A percentile compares a stretch with the other conserved stretches of the same genome.
Evolutionary conservation across 768 basidiomycete species (phyloP).

Genomic region (Psilocybe sp.): DNA sequence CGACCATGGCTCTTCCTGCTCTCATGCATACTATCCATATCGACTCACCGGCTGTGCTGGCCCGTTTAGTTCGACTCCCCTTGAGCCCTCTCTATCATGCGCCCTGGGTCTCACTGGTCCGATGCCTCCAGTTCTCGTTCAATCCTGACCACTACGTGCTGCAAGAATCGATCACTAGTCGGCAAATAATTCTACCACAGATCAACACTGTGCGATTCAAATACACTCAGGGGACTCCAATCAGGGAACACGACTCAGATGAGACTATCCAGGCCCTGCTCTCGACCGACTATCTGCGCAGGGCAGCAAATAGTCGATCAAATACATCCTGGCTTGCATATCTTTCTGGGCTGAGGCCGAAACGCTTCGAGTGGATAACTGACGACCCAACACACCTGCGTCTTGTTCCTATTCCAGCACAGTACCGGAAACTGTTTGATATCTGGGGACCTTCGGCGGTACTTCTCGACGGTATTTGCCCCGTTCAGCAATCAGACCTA

Average conservation of each 20-base stretch:
- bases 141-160: constrained; percentile 6
- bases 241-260: not conserved
- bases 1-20: constrained; percentile 11
- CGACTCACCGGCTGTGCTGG: constrained; percentile 9
- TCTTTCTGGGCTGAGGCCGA: constrained; percentile 13
- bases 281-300: constrained; percentile 10
- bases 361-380: constrained; percentile 18
- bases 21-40: constrained; percentile 13
- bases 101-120: constrained; percentile 9
- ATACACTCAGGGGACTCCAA: constrained; percentile 10
- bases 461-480: constrained; percentile 14
- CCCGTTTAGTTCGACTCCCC: constrained; percentile 6
- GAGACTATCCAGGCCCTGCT: constrained; percentile 4
- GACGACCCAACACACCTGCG: constrained; percentile 1
- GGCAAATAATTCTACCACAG: constrained; percentile 7
- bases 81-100: constrained; percentile 14
- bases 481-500: constrained; percentile 9
- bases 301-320: not conserved
- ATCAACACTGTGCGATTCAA: constrained; percentile 16
- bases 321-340: constrained; percentile 10
- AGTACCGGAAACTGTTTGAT: constrained; percentile 8
- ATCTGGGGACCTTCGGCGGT: constrained; percentile 9
- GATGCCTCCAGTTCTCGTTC: constrained; percentile 15
- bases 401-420: constrained; percentile 8
- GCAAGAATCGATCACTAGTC: constrained; percentile 2